Evolutionary conservation across 1,284 basidiomycete species (phyloP), one percentile per base, ranked within the genome.

Genomic region (Malassezia dermatis): DNA sequence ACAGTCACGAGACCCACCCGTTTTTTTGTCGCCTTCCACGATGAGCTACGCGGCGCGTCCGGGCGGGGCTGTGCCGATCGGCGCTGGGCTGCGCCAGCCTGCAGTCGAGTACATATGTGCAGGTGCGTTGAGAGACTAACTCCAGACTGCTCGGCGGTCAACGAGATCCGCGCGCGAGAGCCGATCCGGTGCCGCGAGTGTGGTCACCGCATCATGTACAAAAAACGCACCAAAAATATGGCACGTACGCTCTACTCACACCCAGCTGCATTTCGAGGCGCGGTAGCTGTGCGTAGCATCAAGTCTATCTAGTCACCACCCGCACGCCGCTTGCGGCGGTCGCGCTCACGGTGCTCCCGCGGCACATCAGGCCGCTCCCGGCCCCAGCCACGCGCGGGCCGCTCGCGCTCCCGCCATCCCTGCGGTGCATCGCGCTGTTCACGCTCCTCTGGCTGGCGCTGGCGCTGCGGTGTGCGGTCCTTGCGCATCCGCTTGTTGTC

Each of bases 121-220:
- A 70, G 89, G 89, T 89, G 75, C 60, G 82, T 69, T 48, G 23
- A 8, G 17, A 37, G 23, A 37, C 39, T 40, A 26, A 60, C 27
- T 10, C 8, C 62, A 94, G 91, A 96, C 76, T 96, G 93, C 76
- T 88, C 89, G 56, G 86, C 86, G 3, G 86, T 88, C 78, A 95
- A 94, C 75, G 84, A 87, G 70, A 91, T 96, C 75, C 86, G 85
- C 75, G 80, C 88, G n/a, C 80, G 88, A 58, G 93, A 98, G 76
- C 88, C 89, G 42, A 94, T 96, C 67, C 85, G 93, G 54, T 98
- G 93, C 78, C 82, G 87, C 67, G 90, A 96, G 75, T 98, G 93
- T 72, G 93, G 93, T 2, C 93, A 95, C 76, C 84, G 93, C 61
- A 91, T 98, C 75, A 94, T 98, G 89, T 96, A 95, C 80, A 98